These are phyloP conservation scores for Bolboschoenus planiculmis DNA, from an alignment of 176 grass and related monocot species.

Conservation along the genomic window DNA sequence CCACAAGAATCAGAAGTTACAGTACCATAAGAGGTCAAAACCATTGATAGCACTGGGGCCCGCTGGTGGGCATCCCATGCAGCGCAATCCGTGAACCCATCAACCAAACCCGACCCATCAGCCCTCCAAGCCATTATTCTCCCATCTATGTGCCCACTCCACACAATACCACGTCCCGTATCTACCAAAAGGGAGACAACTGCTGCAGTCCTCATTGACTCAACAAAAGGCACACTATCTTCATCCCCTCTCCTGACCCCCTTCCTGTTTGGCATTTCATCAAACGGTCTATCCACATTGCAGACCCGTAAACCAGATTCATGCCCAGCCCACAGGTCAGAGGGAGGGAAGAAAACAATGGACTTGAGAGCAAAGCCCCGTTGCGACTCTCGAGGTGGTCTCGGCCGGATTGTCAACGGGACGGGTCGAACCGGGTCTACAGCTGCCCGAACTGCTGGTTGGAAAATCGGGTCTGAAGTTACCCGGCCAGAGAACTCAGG, in stretches of 20 bases:
- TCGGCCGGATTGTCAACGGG: constrained; percentile 61
- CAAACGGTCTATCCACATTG: constrained; percentile 48
- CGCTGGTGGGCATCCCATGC: constrained; percentile 49
- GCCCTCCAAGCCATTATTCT: constrained; percentile 49
- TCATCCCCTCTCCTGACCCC: constrained; percentile 53
- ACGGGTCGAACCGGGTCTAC: constrained; percentile 36
- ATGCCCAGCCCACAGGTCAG: constrained; percentile 50
- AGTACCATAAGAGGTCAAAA: constrained; percentile 58
- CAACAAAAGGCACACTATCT: constrained; percentile 38
- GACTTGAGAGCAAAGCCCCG: constrained; percentile 32
- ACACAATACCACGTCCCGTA: constrained; percentile 41
- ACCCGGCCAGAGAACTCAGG: constrained; percentile 43
- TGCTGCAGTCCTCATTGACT: constrained; percentile 42
- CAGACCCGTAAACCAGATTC: constrained; percentile 57
- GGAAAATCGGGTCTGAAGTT: constrained; percentile 7
- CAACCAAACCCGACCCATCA: constrained; percentile 8
- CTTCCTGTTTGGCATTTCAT: not conserved
- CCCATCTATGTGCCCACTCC: constrained; percentile 70
- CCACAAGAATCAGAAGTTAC: not conserved
- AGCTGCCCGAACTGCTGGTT: constrained; percentile 22
- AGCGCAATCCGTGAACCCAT: constrained; percentile 31
- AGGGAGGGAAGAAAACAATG: constrained; percentile 39
- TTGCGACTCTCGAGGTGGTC: constrained; percentile 58
- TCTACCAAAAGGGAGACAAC: constrained; percentile 45
- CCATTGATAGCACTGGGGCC: constrained; percentile 48